These are phyloP conservation scores for Globisporangium irregulare DNA, from an alignment of 352 stramenopile species.

Conservation along the genomic window DNA sequence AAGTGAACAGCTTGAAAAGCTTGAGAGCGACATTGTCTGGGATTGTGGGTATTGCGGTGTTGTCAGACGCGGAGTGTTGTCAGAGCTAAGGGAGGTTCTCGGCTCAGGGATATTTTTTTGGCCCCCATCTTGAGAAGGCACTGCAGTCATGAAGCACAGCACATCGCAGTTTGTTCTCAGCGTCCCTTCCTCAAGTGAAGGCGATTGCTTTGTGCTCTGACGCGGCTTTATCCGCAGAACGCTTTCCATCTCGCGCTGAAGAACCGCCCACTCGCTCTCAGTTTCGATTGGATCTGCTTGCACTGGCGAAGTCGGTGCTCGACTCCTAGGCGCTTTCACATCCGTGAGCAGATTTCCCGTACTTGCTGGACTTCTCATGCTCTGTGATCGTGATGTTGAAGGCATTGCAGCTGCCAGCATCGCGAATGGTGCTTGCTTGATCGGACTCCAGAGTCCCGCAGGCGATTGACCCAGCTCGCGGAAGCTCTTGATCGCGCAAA, in stretches of 20 bases:
- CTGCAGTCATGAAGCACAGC: constrained; percentile 28
- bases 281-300: neutral
- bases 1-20: neutral
- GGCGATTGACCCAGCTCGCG: constrained; percentile 21
- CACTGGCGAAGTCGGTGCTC: neutral
- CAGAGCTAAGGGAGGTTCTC: neutral
- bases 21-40: neutral
- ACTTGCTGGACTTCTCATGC: neutral
- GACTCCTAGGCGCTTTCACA: neutral
- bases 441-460: constrained; percentile 40
- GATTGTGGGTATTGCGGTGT: neutral
- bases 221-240: constrained; percentile 13
- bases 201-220: neutral
- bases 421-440: constrained; percentile 30
- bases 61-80: neutral
- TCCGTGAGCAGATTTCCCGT: neutral
- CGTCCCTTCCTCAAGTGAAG: neutral
- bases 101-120: neutral
- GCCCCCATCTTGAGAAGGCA: neutral
- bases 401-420: constrained; percentile 9
- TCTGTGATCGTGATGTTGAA: neutral
- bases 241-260: constrained; percentile 17
- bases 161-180: constrained; percentile 7
- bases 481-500: constrained; percentile 38
- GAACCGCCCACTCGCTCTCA: constrained; percentile 8